A percentile compares a stretch with the other conserved stretches of the same genome.
phyloP scores from a whole-genome alignment of 139 green algal genomes.

The Zygnema cylindricum region DNA sequence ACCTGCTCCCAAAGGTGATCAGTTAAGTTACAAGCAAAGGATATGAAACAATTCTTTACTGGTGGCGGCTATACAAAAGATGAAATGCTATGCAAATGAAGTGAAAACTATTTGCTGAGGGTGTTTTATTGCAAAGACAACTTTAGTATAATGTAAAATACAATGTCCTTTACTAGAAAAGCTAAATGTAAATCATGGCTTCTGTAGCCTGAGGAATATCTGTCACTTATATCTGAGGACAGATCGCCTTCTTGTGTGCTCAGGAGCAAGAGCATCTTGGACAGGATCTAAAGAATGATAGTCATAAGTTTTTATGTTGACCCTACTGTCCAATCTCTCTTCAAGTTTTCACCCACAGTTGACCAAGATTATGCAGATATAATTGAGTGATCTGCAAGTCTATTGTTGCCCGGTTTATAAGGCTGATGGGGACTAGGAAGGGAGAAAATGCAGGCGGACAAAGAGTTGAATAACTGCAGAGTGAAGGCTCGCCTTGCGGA shows the following conservation, averaged over 20 bases:
- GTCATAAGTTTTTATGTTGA: neutral
- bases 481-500: conserved; percentile 7
- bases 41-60: neutral
- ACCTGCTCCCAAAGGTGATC: neutral
- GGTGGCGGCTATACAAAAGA: neutral
- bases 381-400: neutral
- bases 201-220: too few relatives aligned
- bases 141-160: neutral
- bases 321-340: neutral
- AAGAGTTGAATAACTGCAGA: neutral
- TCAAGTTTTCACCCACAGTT: neutral
- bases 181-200: neutral
- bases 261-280: too few relatives aligned
- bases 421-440: neutral
- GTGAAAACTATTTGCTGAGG: neutral
- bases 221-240: too few relatives aligned
- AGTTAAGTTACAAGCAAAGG: neutral
- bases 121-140: neutral
- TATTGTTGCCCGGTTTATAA: neutral
- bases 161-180: neutral
- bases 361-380: neutral
- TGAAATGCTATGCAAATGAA: neutral
- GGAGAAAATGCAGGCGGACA: neutral
- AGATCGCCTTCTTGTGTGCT: too few relatives aligned
- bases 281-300: neutral